Evolutionary conservation across 192 early-diverging fungal species (phyloP).

Genomic region (Thoreauomyces humboldtii): DNA sequence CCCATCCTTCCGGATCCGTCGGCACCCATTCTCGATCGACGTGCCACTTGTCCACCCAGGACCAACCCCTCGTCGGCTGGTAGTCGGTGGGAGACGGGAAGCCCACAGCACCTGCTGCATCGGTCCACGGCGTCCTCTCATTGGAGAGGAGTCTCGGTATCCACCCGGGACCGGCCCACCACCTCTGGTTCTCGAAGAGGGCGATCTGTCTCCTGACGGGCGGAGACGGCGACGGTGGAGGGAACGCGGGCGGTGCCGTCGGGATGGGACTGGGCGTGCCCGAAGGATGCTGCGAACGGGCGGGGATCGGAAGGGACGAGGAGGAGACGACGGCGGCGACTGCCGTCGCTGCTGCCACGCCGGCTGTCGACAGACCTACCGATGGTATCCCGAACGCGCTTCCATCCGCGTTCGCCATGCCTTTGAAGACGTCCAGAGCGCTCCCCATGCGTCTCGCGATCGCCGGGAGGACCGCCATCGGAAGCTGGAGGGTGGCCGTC

Average conservation of each 20-base stretch:
- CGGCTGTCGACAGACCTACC: neutral
- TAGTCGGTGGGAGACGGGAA: constrained; percentile 52
- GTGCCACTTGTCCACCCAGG: constrained; percentile 62
- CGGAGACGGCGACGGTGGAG: neutral
- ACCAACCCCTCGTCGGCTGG: constrained; percentile 51
- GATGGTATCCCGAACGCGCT: neutral
- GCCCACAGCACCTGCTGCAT: constrained; percentile 49
- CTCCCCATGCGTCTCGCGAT: constrained; percentile 29
- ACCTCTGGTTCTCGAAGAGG: constrained; percentile 73
- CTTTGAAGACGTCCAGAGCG: constrained; percentile 27
- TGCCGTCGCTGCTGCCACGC: neutral
- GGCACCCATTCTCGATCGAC: constrained; percentile 42
- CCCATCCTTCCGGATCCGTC: constrained; percentile 25
- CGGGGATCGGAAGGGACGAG: too few species aligned
- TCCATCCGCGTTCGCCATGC: neutral
- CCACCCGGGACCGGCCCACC: constrained; percentile 73
- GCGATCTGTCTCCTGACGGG: constrained; percentile 25
- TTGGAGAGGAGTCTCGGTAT: constrained; percentile 57
- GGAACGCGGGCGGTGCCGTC: neutral
- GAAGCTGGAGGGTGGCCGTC: constrained; percentile 27
- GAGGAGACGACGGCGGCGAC: too few species aligned
- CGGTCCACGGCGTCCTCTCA: constrained; percentile 69
- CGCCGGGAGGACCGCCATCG: constrained; percentile 21
- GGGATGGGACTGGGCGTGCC: neutral
- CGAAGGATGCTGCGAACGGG: neutral